Percentiles rank a stretch among this genome's conserved stretches.
Evolutionary conservation across 2,329 filamentous ascomycete species (phyloP).

Genomic region (Esteya vermicola): DNA sequence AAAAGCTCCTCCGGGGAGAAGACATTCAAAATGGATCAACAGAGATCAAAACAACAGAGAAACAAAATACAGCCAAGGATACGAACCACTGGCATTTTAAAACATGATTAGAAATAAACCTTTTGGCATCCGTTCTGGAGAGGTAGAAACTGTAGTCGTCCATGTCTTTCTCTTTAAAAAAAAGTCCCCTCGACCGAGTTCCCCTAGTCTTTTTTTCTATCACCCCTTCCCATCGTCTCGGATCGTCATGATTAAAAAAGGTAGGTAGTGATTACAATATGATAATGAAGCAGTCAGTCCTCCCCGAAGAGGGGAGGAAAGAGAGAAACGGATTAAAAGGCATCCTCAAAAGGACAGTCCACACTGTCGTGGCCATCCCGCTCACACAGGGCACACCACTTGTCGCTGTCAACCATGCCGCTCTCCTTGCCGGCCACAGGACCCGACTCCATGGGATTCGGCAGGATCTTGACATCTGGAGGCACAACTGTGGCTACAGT

Average conservation of each 20-base stretch:
- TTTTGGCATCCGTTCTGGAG: too few relatives aligned
- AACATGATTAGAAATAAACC: too few relatives aligned
- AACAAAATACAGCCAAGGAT: too few relatives aligned
- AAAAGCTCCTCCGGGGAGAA: too few relatives aligned
- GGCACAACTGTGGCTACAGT: slow-evolving; percentile 22
- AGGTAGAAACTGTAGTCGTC: too few relatives aligned
- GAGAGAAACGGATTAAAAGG: slow-evolving; percentile 30
- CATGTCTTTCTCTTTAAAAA: too few relatives aligned
- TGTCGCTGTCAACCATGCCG: slow-evolving; percentile 64
- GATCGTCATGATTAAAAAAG: neutral
- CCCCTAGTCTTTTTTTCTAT: too few relatives aligned
- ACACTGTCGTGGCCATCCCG: slow-evolving; percentile 93
- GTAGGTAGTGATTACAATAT: neutral
- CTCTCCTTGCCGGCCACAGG: slow-evolving; percentile 67
- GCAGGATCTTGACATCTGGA: slow-evolving; percentile 33
- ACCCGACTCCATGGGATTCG: slow-evolving; percentile 49
- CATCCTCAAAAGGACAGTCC: slow-evolving; percentile 84
- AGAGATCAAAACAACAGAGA: too few relatives aligned
- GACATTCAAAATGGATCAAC: too few relatives aligned
- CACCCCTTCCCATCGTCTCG: neutral
- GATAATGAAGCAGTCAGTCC: neutral
- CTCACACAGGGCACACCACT: slow-evolving; percentile 97
- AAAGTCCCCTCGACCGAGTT: too few relatives aligned
- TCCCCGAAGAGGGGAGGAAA: neutral
- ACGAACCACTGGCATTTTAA: too few relatives aligned